Conservation (phyloP, 106 monocot species). For the Phalaenopsis equestris region DNA sequence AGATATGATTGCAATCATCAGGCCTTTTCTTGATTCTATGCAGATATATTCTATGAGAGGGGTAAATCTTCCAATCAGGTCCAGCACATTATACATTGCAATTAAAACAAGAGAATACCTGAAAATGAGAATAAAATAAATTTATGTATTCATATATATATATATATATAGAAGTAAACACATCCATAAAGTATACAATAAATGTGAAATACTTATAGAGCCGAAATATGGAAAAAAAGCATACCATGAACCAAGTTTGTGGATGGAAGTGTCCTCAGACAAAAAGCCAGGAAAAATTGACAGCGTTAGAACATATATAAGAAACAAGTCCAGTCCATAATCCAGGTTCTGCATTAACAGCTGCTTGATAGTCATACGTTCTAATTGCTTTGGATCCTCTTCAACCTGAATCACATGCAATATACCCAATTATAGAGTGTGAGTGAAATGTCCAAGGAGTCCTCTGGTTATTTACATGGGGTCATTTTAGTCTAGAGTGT, state of each 20-base stretch:
- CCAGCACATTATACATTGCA: conserved; percentile 56
- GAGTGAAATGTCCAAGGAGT: no score
- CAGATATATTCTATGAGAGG: conserved; percentile 30
- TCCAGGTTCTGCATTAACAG: conserved; percentile 40
- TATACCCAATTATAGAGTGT: conserved; percentile 14
- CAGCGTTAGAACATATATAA: conserved; percentile 51
- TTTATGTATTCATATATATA: no score
- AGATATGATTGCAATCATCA: conserved; percentile 22
- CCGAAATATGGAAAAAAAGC: no score
- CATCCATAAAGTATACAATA: no score
- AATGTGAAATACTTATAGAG: no score
- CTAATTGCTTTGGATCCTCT: conserved; percentile 30
- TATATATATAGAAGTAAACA: no score
- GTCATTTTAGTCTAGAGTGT: no score
- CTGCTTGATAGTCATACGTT: conserved; percentile 36
- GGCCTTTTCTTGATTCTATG: conserved; percentile 37
- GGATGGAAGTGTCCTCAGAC: conserved; percentile 50
- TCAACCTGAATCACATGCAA: conserved; percentile 9
- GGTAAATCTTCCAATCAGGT: conserved; percentile 55
- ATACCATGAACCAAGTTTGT: conserved; percentile 52
- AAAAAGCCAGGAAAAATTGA: conserved; percentile 65
- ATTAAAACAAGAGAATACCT: conserved; percentile 68
- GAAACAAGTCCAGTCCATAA: conserved; percentile 32
- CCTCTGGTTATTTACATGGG: no score
- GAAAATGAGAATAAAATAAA: background rate